Evolutionary conservation across 73 alveolate species (phyloP).

Genomic region (Paramecium biaurelia): DNA sequence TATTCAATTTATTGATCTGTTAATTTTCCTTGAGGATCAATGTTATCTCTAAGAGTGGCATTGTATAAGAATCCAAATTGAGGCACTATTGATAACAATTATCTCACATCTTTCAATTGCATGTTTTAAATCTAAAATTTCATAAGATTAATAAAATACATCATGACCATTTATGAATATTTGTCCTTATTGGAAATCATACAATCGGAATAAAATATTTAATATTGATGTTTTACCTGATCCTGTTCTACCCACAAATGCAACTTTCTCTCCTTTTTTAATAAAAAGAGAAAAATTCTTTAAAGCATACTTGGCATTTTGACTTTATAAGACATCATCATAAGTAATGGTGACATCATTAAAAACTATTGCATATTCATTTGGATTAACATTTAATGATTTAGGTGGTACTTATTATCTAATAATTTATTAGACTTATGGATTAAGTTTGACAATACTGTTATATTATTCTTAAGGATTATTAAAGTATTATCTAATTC

Average conservation of each 20-base stretch:
- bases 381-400: neutral
- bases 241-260: conserved; percentile 91
- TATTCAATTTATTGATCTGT: conserved; percentile 65
- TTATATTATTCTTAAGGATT: conserved; percentile 40
- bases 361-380: conserved; percentile 24
- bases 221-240: conserved; percentile 87
- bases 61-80: conserved; percentile 76
- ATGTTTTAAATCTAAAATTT: conserved; percentile 41
- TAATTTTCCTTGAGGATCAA: conserved; percentile 81
- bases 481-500: conserved; percentile 53
- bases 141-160: neutral
- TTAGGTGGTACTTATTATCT: neutral
- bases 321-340: conserved; percentile 38
- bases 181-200: conserved; percentile 65
- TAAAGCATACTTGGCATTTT: conserved; percentile 45
- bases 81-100: conserved; percentile 76
- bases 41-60: conserved; percentile 80
- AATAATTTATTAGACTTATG: neutral
- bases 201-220: conserved; percentile 75
- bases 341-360: conserved; percentile 54
- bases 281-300: conserved; percentile 31
- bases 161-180: conserved; percentile 72
- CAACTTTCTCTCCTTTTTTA: conserved; percentile 74
- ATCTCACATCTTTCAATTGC: conserved; percentile 72
- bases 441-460: conserved; percentile 15